Base-by-base conservation (phyloP, 2,329 filamentous ascomycete species). In the Colletotrichum musicola region DNA sequence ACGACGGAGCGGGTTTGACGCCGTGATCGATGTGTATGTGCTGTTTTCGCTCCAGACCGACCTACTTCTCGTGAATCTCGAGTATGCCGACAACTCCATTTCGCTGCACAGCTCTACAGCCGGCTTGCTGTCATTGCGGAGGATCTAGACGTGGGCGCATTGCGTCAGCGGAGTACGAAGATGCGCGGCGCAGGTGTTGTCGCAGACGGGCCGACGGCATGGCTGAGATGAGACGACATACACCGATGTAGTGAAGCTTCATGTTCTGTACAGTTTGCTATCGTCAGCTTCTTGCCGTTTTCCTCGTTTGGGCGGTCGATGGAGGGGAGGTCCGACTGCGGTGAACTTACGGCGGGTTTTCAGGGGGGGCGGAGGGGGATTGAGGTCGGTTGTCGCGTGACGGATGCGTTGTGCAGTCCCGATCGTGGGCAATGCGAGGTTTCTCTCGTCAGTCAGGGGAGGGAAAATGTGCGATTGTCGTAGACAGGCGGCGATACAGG, bases 201-300 rank as follows among this genome's bases (percentile, higher is more conserved):
- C 27, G 9, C 44, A 25, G 35, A 38, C 16, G n/a, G 14, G 22
- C 9, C 35, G 20, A 58, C 9, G 4, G 5, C 18, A 2, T 12
- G 42, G 27, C 18, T 4, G 73, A 75, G 67, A 67, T 74, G 74
- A 76, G 73, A 71, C 57, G 68, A 71, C 90, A 72, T 90, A 96
- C 93, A 75, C 93, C 93, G 78, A 97, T 93, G 82, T 96, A 96
- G 81, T 92, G 87, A 80, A 96, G 84, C 89, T 95, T 95, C 93
- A 95, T 95, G 78, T 75, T 90, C 62, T 66, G 44, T n/a, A 51
- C 18, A 14, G 47, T 27, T 12, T 56, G 27, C 13, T 7, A 27
- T 20, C 22, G 62, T 69, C 44, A 69, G 66, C 56, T 22, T 53
- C 18, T 40, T 30, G 54, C 42, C 47, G 44, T 46, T 35, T 35